Base-by-base conservation (phyloP, 176 grass and related monocot species). In the Elymus sibiricus region DNA sequence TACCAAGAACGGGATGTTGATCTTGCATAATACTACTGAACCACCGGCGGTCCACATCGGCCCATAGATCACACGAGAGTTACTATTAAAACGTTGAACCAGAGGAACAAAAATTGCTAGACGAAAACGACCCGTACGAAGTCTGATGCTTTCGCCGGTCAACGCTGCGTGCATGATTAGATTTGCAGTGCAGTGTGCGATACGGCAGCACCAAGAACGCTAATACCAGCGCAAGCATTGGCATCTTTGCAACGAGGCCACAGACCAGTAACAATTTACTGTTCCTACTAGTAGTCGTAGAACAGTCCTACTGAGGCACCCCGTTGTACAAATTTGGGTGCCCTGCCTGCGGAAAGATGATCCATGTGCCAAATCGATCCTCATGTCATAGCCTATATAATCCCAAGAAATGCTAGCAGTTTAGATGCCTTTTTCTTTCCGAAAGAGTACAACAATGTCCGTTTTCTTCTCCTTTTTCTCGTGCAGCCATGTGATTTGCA, bases 341-440 rank as follows among this genome's bases (percentile, higher is more conserved):
- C 10, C 6, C 31, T 11, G 42, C n/a, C 9, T 7, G 24, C 62
- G 43, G 34, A 26, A 68, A 61, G 38, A 39, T 27, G 70, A 71
- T 0, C 7, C 65, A 83, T 78, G 59, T 80, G 46, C 22, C 14
- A 5, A 51, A 31, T 74, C 22, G 26, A 53, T 49, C 55, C 31
- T 28, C 7, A 29, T 84, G 1, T 13, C 4, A 5, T 14, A 2
- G 3, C 21, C 59, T 37, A 14, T 34, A 77, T 51, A 17, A 60
- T 40, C 34, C 38, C 82, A 65, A 73, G 62, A 70, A 81, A 43
- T 58, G 0, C 47, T 6, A 55, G 9, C 3, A 46, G 68, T 1
- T 60, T 26, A 32, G 64, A 64, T 25, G 78, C 12, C 15, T 40
- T 81, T 82, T 82, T 55, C 86, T 82, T 91, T 73, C 7, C 40